Percentiles rank a stretch among this genome's conserved stretches.
These are phyloP conservation scores for Pisolithus tinctorius DNA, from an alignment of 768 basidiomycete genomes.

Conservation along the genomic window DNA sequence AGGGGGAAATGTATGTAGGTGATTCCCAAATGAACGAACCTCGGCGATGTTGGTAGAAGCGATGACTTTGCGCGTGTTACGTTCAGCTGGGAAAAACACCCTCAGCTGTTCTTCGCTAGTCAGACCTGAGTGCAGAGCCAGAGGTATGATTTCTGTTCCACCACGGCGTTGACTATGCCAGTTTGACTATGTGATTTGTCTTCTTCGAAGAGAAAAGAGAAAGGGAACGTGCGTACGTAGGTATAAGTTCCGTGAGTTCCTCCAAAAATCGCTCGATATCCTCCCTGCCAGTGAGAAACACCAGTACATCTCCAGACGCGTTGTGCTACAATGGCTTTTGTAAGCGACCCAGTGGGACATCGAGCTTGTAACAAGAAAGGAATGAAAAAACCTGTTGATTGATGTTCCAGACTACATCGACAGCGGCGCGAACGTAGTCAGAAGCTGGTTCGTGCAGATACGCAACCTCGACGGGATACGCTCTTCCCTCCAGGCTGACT, in stretches of 20 bases:
- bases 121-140: slow-evolving; percentile 87
- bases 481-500: slow-evolving; percentile 86
- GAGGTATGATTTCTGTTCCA: slow-evolving; percentile 50
- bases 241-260: slow-evolving; percentile 68
- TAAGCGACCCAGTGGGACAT: neutral
- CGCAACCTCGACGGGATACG: slow-evolving; percentile 92
- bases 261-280: slow-evolving; percentile 91
- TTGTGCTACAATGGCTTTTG: slow-evolving; percentile 40
- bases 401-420: slow-evolving; percentile 78
- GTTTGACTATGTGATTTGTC: neutral
- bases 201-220: neutral
- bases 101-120: slow-evolving; percentile 81
- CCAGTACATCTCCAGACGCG: slow-evolving; percentile 80
- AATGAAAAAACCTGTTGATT: slow-evolving; percentile 55
- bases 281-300: slow-evolving; percentile 93
- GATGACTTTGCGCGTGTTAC: slow-evolving; percentile 80
- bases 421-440: slow-evolving; percentile 80
- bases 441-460: slow-evolving; percentile 72
- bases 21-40: slow-evolving; percentile 30
- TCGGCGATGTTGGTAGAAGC: slow-evolving; percentile 96
- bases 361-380: neutral
- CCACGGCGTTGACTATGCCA: slow-evolving; percentile 43
- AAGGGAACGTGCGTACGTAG: slow-evolving; percentile 40
- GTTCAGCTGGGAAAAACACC: slow-evolving; percentile 74
- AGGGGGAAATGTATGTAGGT: neutral